Evolutionary conservation across 495 filamentous ascomycete species (phyloP).

Genomic region (Paragyromitra xinjiangensis): DNA sequence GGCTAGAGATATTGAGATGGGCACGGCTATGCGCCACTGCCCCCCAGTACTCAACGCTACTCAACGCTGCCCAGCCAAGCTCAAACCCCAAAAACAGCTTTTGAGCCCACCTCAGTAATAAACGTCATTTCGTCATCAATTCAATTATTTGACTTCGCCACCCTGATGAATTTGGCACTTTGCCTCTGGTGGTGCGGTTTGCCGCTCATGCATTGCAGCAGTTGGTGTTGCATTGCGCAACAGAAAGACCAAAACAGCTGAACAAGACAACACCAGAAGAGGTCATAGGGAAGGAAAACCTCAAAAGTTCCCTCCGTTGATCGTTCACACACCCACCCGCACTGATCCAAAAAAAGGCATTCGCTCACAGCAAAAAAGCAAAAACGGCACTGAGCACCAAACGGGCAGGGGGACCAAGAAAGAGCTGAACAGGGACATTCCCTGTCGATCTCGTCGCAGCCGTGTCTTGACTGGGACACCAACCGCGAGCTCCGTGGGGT

Average conservation of each 20-base stretch:
- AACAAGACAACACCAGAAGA: constrained; percentile 38
- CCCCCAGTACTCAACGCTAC: not conserved
- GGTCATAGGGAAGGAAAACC: constrained; percentile 27
- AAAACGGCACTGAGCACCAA: constrained; percentile 51
- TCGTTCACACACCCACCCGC: constrained; percentile 38
- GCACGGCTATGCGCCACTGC: constrained; percentile 50
- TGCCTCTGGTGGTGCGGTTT: constrained; percentile 40
- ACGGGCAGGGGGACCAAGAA: constrained; percentile 43
- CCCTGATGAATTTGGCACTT: constrained; percentile 41
- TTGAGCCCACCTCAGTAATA: constrained; percentile 30
- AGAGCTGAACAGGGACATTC: constrained; percentile 44
- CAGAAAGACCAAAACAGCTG: constrained; percentile 47
- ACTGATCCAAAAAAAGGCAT: constrained; percentile 56
- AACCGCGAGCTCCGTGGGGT: constrained; percentile 52
- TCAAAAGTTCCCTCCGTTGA: constrained; percentile 33
- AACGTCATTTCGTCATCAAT: constrained; percentile 48
- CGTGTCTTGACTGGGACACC: constrained; percentile 55
- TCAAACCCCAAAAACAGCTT: constrained; percentile 33
- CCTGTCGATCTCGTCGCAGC: constrained; percentile 52
- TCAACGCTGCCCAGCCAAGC: constrained; percentile 30
- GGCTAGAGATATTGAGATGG: constrained; percentile 46
- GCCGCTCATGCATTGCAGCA: constrained; percentile 50
- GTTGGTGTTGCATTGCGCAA: constrained; percentile 51
- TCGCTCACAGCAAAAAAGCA: constrained; percentile 34
- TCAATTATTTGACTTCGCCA: constrained; percentile 44